Base-by-base conservation (phyloP, 352 stramenopile genomes). In the Globisporangium okanoganense region DNA sequence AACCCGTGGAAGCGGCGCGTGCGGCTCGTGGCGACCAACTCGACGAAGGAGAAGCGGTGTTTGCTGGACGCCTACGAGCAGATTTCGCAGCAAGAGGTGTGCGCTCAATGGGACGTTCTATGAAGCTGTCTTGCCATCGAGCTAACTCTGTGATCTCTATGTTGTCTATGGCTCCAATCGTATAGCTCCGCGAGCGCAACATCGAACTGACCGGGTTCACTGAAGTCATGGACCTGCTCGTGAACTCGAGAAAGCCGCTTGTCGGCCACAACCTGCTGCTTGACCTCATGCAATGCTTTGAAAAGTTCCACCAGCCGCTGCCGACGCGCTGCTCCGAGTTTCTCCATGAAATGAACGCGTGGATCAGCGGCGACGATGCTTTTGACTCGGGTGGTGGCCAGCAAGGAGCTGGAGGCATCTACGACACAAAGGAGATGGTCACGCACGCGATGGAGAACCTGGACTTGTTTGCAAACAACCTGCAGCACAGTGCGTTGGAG, bases 191-290 rank as follows among this genome's bases (percentile, higher is more conserved):
- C 24, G 72, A 77, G 38, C 79, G 79, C 8, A 88, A 90, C 36
- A 58, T 87, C 20, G 70, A 70, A 53, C 52, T 88, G 9, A 72
- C 87, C 49, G 83, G 83, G 2, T 91, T 93, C 40, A 91, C 83
- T 4, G 72, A 73, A 24, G 67, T 93, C 16, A 50, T 93, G 61
- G 78, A 93, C 50, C 53, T 71, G 14, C 62, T 89, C 52, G 68
- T 79, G 22, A 60, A 55, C 0, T 69, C 72, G 0, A 60, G 62
- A 9, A 84, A 83, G 57, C 81, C 83, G 5, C 69, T 93, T 22
- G 66, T 93, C 35, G 83, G 83, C 0, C 83, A 93, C 69, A 93
- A 93, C 66, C 69, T 91, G 71, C 73, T 91, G 16, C 70, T 93
- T n/a, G 83, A 93, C 48, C 64, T 88, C 55, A 85, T 93, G 70